Evolutionary conservation across 208 protist genomes (phyloP).

Genomic region (Acanthamoeba triangularis): DNA sequence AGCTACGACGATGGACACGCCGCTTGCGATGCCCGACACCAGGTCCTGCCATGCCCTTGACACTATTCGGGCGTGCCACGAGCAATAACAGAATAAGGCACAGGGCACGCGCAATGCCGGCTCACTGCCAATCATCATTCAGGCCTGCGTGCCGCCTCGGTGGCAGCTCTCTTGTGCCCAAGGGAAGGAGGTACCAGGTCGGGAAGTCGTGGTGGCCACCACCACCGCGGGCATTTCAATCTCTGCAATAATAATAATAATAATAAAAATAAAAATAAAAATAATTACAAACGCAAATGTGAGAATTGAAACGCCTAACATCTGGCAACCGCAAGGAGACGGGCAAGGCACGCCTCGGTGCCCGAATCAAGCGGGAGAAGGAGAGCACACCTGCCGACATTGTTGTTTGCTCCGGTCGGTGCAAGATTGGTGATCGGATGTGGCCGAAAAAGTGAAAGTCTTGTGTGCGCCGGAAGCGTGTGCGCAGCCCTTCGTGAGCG

Average conservation of each 20-base stretch:
- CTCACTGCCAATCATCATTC: not conserved
- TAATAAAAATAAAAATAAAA: no score
- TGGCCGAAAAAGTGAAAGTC: not conserved
- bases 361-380: not conserved
- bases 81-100: not conserved
- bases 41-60: slow-evolving; percentile 29
- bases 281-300: no score
- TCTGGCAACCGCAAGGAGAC: not conserved
- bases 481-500: no score
- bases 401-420: not conserved
- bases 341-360: not conserved
- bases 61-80: not conserved
- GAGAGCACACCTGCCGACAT: not conserved
- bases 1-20: slow-evolving; percentile 21
- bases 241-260: not conserved
- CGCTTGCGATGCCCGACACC: slow-evolving; percentile 38
- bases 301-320: no score
- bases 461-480: no score
- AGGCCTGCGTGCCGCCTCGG: not conserved
- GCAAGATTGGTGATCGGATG: no score
- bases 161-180: not conserved
- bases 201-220: not conserved
- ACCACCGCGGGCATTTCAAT: slow-evolving; percentile 8
- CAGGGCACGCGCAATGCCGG: not conserved
- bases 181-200: not conserved